phyloP scores from a whole-genome alignment of 352 stramenopile genomes.

The Phytophthora pluvialis region DNA sequence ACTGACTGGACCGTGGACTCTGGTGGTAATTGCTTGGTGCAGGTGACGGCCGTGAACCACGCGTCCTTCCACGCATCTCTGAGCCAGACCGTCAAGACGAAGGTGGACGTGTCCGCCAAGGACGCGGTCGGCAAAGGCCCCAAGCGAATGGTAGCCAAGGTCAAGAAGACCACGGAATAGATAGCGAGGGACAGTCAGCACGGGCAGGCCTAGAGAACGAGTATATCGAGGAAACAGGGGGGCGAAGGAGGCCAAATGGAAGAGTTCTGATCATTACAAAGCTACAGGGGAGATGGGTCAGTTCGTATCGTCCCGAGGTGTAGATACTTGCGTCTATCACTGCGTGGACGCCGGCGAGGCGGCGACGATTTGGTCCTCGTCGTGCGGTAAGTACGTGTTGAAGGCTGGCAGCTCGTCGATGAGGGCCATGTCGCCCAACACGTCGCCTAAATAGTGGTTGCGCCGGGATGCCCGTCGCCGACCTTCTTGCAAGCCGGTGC shows the following conservation, averaged over 20 bases:
- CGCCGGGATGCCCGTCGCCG: conserved; percentile 68
- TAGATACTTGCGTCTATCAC: conserved; percentile 22
- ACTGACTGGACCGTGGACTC: conserved; percentile 14
- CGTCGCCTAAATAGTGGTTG: conserved; percentile 79
- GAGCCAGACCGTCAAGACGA: conserved; percentile 76
- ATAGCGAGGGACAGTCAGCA: conserved; percentile 16
- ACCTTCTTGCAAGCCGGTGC: conserved; percentile 56
- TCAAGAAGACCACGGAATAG: conserved; percentile 77
- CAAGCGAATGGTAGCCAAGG: conserved; percentile 52
- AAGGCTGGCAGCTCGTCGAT: conserved; percentile 67
- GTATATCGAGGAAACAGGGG: conserved; percentile 12
- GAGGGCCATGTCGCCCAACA: conserved; percentile 74
- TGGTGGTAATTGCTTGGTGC: conserved; percentile 4
- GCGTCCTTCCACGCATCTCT: conserved; percentile 72
- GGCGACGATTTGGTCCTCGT: conserved; percentile 60
- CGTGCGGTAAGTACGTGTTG: conserved; percentile 43
- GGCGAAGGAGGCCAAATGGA: conserved; percentile 27
- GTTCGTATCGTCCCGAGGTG: background rate
- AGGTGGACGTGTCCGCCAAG: conserved; percentile 46
- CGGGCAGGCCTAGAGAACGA: conserved; percentile 31
- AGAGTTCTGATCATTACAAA: conserved; percentile 40
- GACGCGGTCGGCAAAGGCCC: conserved; percentile 32
- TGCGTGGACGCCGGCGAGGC: conserved; percentile 47
- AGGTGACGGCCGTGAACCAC: conserved; percentile 70
- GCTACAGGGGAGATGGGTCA: conserved; percentile 15